Percentiles rank a stretch among this genome's conserved stretches.
These are phyloP conservation scores for Aspergillus novofumigatus DNA, from an alignment of 2,329 filamentous ascomycete genomes.

Conservation along the genomic window DNA sequence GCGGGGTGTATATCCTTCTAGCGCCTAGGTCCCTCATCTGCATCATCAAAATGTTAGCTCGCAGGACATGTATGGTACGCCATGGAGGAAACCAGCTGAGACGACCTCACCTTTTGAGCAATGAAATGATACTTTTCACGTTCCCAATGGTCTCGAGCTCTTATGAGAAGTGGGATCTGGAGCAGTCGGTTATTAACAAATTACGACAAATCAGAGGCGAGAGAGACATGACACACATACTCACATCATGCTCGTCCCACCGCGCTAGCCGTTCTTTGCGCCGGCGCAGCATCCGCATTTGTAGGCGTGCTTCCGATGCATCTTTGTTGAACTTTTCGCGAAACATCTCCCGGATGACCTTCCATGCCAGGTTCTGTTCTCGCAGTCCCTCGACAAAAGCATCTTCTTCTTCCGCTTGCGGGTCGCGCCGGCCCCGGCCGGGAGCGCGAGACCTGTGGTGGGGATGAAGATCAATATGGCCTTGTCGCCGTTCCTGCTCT, in stretches of 20 bases:
- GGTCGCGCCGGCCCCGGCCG: constrained; percentile 33
- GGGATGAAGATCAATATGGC: constrained; percentile 22
- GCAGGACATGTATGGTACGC: background rate
- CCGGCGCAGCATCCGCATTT: constrained; percentile 40
- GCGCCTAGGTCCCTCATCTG: constrained; percentile 34
- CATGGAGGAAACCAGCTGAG: background rate
- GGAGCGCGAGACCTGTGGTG: constrained; percentile 27
- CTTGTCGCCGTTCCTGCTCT: constrained; percentile 32
- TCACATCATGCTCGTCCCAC: constrained; percentile 43
- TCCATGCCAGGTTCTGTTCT: constrained; percentile 37
- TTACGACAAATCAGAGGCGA: constrained; percentile 1
- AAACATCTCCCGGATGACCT: constrained; percentile 34
- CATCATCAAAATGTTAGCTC: background rate
- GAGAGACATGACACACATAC: constrained; percentile 30
- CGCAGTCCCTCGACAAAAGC: constrained; percentile 36
- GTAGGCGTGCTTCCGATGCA: constrained; percentile 36
- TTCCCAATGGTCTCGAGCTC: constrained; percentile 35
- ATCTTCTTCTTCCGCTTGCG: constrained; percentile 38
- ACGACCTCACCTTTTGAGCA: constrained; percentile 33
- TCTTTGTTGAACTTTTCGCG: constrained; percentile 35
- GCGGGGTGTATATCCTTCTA: constrained; percentile 29
- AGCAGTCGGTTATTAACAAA: constrained; percentile 10
- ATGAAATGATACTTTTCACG: constrained; percentile 37
- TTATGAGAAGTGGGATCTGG: constrained; percentile 34
- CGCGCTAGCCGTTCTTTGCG: constrained; percentile 31